These are phyloP conservation scores for Penicillium hesseltinei DNA, from an alignment of 2,329 filamentous ascomycete genomes.

Conservation along the genomic window DNA sequence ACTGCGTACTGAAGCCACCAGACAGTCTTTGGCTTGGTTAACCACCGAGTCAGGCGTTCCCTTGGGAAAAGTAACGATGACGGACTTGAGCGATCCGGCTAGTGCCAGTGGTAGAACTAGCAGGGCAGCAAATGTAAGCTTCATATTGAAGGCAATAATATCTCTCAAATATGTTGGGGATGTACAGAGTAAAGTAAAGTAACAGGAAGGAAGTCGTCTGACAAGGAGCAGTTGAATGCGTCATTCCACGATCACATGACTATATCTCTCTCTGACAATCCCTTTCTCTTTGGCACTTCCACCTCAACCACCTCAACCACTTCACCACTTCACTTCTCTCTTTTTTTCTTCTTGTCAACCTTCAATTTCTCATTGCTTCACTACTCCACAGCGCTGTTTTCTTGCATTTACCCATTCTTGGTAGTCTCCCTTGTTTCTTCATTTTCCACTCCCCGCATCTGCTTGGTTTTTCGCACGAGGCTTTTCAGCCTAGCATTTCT, in stretches of 20 bases:
- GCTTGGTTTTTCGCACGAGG: not conserved
- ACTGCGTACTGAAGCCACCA: slow-evolving; percentile 59
- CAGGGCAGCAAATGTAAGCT: slow-evolving; percentile 54
- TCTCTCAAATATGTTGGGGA: not conserved
- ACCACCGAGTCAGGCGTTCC: slow-evolving; percentile 67
- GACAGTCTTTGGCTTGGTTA: slow-evolving; percentile 67
- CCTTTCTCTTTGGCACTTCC: slow-evolving; percentile 8
- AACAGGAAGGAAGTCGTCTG: not conserved
- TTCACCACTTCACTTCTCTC: not conserved
- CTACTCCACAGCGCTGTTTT: not conserved
- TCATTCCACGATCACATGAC: slow-evolving; percentile 18
- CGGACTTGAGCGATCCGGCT: slow-evolving; percentile 63
- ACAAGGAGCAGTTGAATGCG: slow-evolving; percentile 2
- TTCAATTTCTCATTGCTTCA: not conserved
- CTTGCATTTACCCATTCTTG: slow-evolving; percentile 4
- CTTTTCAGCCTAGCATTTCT: not conserved
- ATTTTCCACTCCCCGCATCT: not conserved
- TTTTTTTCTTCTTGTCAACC: not conserved
- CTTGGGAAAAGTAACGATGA: slow-evolving; percentile 75
- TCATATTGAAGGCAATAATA: slow-evolving; percentile 55
- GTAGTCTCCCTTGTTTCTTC: not conserved
- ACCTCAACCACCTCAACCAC: not conserved
- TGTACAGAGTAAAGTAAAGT: not conserved
- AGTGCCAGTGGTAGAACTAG: slow-evolving; percentile 61
- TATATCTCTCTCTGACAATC: slow-evolving; percentile 4